Conservation (phyloP, 2,329 filamentous ascomycete genomes). For the Juglanconis sp. region DNA sequence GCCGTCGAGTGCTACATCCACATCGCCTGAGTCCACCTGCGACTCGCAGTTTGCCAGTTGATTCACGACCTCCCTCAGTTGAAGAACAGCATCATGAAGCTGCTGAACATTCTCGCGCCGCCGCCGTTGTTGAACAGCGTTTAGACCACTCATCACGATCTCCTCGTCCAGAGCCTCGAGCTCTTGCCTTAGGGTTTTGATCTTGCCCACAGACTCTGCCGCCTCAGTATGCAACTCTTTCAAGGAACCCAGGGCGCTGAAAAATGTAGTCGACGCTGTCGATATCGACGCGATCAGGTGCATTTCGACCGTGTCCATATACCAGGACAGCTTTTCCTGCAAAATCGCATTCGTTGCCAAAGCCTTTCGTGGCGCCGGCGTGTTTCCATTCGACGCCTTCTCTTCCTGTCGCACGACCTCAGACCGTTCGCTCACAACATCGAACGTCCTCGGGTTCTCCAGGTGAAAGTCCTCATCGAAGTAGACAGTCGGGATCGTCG, state of each 20-base stretch:
- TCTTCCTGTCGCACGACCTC: conserved; percentile 80
- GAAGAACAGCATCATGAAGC: conserved; percentile 76
- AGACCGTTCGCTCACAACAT: conserved; percentile 92
- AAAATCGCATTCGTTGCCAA: conserved; percentile 94
- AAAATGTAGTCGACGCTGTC: conserved; percentile 92
- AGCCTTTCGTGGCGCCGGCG: conserved; percentile 70
- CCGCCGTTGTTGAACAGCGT: conserved; percentile 79
- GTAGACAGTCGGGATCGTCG: conserved; percentile 89
- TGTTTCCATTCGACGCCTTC: conserved; percentile 53
- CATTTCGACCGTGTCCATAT: conserved; percentile 98
- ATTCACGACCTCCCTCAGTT: conserved; percentile 75
- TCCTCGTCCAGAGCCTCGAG: conserved; percentile 79
- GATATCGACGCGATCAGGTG: conserved; percentile 96
- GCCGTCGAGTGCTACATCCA: conserved; percentile 74
- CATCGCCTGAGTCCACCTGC: conserved; percentile 76
- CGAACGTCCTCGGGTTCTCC: conserved; percentile 93
- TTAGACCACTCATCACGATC: conserved; percentile 79
- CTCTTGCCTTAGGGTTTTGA: conserved; percentile 76
- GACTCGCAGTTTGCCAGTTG: conserved; percentile 74
- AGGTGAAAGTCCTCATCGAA: conserved; percentile 94
- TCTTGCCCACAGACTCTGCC: conserved; percentile 82
- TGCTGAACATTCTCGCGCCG: conserved; percentile 81
- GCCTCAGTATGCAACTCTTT: conserved; percentile 90
- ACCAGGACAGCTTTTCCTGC: conserved; percentile 98
- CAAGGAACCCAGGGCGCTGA: conserved; percentile 86